These are phyloP conservation scores for Backusella sp. DNA, from an alignment of 192 early-diverging fungal genomes.

Conservation along the genomic window DNA sequence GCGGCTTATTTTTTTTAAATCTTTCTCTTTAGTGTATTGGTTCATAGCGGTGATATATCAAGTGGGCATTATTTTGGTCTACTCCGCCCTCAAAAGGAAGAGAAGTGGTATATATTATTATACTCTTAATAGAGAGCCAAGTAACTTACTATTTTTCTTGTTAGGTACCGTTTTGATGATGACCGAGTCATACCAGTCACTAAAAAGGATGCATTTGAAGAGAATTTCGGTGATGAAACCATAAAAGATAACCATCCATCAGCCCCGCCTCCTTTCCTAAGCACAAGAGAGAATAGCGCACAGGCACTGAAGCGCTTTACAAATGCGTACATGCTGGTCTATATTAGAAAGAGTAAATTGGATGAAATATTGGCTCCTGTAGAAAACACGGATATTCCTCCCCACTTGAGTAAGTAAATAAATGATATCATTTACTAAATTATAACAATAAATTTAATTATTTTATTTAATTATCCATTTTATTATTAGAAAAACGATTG, in stretches of 20 bases:
- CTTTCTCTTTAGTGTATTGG: slow-evolving; percentile 69
- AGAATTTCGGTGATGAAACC: slow-evolving; percentile 89
- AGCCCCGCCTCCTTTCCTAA: slow-evolving; percentile 18
- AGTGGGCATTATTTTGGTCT: slow-evolving; percentile 96
- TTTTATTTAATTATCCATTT: neutral
- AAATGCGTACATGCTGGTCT: slow-evolving; percentile 99
- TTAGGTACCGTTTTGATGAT: slow-evolving; percentile 88
- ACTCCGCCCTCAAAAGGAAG: slow-evolving; percentile 76
- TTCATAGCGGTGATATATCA: slow-evolving; percentile 94
- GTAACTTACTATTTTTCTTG: neutral
- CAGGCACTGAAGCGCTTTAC: slow-evolving; percentile 78
- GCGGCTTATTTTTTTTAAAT: neutral
- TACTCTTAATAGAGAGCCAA: neutral
- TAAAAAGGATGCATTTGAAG: slow-evolving; percentile 85
- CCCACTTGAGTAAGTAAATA: slow-evolving; percentile 62
- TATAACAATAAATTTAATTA: slow-evolving; percentile 17
- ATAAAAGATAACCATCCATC: slow-evolving; percentile 23
- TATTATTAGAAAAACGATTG: slow-evolving; percentile 37
- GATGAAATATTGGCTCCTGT: slow-evolving; percentile 69
- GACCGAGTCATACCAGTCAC: slow-evolving; percentile 87
- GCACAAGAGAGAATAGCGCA: slow-evolving; percentile 29
- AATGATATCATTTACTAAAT: neutral
- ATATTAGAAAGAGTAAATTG: slow-evolving; percentile 79
- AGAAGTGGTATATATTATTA: slow-evolving; percentile 59
- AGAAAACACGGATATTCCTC: slow-evolving; percentile 70